Evolutionary conservation across 1,139 yeast genomes (phyloP), one percentile per base, ranked within the genome.

Genomic region (Sugiyamaella novakii): DNA sequence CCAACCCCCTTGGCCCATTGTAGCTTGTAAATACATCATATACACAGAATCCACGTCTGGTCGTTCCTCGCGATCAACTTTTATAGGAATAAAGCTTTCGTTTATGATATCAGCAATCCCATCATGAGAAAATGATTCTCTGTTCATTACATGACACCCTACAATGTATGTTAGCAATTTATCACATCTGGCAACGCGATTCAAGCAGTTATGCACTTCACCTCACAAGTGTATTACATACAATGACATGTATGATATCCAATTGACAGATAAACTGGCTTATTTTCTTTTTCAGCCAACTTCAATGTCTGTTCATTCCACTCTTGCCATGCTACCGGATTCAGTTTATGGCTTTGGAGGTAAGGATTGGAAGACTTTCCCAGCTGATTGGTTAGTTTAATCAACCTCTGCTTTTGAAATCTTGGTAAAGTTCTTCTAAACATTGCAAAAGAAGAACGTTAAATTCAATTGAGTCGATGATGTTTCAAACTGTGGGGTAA

Each of bases 1-100:
- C 74, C 74, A 70, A n/a, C 74, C 74, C 11, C 73, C 71, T 3
- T 60, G 61, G n/a, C 72, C 73, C 12, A 57, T 55, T 3, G 68
- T 62, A 6, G 67, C 71, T 52, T 70, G 73, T 33, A 70, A 56
- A 50, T 66, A 70, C 65, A 66, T 62, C 66, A 66, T 66, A 52
- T 70, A 69, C 7, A 69, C 65, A 7, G 67, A 57, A 47, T 69
- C 74, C 22, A 70, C 57, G 50, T 68, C 74, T 5, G 73, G 73
- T 8, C 71, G 64, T 43, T 68, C 70, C 43, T 70, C 73, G 14
- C 69, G 62, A 51, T 70, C 73, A 42, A 70, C 63, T 45, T 67
- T 68, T 51, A 70, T 59, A 3, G 73, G 71, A 14, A 69, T 57
- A 51, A 67, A 70, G 47, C 59, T 47, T 18, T 56, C 52, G 53